A percentile compares a stretch with the other conserved stretches of the same genome.
Evolutionary conservation across 352 stramenopile species (phyloP).

Genomic region (Globisporangium canariense): DNA sequence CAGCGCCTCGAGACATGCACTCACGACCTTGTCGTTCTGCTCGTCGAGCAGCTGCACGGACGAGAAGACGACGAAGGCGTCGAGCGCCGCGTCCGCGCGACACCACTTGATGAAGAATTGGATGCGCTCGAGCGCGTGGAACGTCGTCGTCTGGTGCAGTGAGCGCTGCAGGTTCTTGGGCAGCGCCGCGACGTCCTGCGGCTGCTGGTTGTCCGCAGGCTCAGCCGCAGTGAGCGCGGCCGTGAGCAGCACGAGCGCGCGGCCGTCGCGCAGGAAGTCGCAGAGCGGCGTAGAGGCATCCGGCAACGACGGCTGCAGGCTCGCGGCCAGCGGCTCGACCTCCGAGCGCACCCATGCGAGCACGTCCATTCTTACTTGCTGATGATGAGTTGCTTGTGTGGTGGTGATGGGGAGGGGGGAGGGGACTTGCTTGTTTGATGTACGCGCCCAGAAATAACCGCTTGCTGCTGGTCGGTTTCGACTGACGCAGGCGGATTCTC

Average conservation of each 20-base stretch:
- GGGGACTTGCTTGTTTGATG: neutral
- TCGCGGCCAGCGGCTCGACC: constrained; percentile 32
- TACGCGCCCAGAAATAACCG: neutral
- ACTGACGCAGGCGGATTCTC: neutral
- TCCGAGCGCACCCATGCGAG: constrained; percentile 64
- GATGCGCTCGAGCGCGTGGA: constrained; percentile 80
- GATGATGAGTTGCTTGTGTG: neutral
- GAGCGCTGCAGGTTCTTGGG: constrained; percentile 73
- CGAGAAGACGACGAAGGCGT: constrained; percentile 75
- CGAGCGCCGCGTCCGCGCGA: constrained; percentile 41
- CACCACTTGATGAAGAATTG: constrained; percentile 87
- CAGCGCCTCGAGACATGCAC: constrained; percentile 56
- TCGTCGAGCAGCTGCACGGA: constrained; percentile 81
- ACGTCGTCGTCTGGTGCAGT: constrained; percentile 66
- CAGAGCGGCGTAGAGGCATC: constrained; percentile 42
- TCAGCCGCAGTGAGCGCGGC: constrained; percentile 32
- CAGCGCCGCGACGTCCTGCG: constrained; percentile 25
- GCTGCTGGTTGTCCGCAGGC: constrained; percentile 11
- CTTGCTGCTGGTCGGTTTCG: neutral
- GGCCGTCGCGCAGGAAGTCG: constrained; percentile 71
- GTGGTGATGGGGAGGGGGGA: neutral
- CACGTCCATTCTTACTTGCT: constrained; percentile 6
- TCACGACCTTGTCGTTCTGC: constrained; percentile 60
- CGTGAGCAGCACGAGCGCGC: constrained; percentile 67
- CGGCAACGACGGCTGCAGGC: constrained; percentile 25